These are phyloP conservation scores for Pisolithus sp. DNA, from an alignment of 768 basidiomycete genomes.

Conservation along the genomic window DNA sequence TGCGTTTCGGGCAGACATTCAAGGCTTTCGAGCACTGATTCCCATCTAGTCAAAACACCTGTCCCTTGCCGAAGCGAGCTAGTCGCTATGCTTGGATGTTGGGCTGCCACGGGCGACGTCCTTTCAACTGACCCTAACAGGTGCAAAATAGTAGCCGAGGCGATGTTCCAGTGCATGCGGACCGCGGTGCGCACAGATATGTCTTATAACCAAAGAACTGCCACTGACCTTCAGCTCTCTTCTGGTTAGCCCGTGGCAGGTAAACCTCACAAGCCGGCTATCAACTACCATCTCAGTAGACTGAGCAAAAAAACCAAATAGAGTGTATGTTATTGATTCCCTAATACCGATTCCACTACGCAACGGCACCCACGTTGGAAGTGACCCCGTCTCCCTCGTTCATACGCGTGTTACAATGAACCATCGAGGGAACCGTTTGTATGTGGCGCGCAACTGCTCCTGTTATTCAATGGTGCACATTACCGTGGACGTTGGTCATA, in stretches of 20 bases:
- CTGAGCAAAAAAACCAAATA: conserved; percentile 70
- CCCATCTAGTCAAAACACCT: conserved; percentile 5
- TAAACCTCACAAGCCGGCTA: conserved; percentile 65
- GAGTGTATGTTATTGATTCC: conserved; percentile 19
- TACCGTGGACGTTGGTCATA: not conserved
- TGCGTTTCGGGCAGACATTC: conserved; percentile 26
- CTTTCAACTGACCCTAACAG: conserved; percentile 36
- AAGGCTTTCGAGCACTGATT: not conserved
- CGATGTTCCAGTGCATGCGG: conserved; percentile 77
- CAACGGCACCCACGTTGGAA: conserved; percentile 6
- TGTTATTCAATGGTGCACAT: not conserved
- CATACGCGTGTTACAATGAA: not conserved
- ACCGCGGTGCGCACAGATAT: conserved; percentile 54
- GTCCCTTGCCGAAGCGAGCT: conserved; percentile 42
- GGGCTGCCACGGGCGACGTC: conserved; percentile 69
- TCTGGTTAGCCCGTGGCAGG: conserved; percentile 58
- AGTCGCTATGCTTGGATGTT: conserved; percentile 77
- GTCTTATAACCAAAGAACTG: not conserved
- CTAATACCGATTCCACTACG: conserved; percentile 7
- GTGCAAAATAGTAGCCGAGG: conserved; percentile 56
- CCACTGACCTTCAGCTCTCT: not conserved
- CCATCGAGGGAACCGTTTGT: not conserved
- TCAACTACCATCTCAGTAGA: conserved; percentile 87
- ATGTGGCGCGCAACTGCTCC: not conserved
- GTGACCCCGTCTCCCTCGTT: not conserved